Base-by-base conservation (phyloP, 352 stramenopile genomes). In the Pythium grandisporangium region DNA sequence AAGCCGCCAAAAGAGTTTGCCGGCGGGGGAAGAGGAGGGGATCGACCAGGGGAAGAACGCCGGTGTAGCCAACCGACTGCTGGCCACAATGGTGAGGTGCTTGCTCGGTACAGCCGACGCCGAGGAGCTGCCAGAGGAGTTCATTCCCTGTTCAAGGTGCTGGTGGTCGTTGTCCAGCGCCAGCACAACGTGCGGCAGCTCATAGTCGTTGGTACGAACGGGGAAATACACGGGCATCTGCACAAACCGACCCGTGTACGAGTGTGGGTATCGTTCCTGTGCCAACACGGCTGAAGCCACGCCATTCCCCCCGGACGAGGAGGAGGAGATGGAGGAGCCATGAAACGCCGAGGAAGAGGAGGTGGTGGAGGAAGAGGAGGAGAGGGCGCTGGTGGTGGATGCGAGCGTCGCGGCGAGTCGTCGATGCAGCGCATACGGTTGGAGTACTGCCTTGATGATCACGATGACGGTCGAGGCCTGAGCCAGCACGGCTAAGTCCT, bases 401-500 rank as follows among this genome's bases (percentile, higher is more conserved):
- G 11, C 58, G 30, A 12, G 43, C 44, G 52, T 44, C 2, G 40
- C 25, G 8, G 43, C 48, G 2, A 47, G 37, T 5, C 45, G 51
- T 12, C 43, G 51, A 32, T 53, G 51, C 17, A 58, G 27, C 11
- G 38, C 27, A 4, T 37, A 16, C n/a, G 49, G 49, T 22, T 83
- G 65, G 20, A 83, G 55, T 29, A 83, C 53, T 24, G 80, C 52
- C 48, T 86, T 86, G 13, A 83, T 68, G 16, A 86, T 40, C 47
- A 69, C 78, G 30, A 86, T 79, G 34, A 76, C 56, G 2, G 73
- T 86, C 13, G 65, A 67, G 0, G 70, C 58, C 37, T 86, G 73
- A 19, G 75, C 50, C 26, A 86, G 82, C 25, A 83, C 63, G 2
- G 73, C 73, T 27, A 82, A 44, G 41, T 86, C 73, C 33, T 86